Conservation (phyloP, 371 early-diverging fungal species). For the Syncephalastrum monosporum region DNA sequence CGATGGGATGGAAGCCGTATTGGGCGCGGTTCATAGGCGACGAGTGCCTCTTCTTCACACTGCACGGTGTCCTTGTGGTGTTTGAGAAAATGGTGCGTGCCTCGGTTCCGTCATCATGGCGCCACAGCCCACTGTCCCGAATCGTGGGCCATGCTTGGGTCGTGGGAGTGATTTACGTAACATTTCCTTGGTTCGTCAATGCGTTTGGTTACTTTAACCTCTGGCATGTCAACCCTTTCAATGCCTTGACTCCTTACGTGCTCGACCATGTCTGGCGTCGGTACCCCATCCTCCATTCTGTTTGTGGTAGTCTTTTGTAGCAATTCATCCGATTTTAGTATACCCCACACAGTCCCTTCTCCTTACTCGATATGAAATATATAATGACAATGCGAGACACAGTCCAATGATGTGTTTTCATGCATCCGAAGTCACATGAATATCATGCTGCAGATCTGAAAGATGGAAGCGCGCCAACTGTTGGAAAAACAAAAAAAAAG, state of each 20-base stretch:
- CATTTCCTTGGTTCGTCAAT: constrained; percentile 28
- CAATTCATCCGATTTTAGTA: not conserved
- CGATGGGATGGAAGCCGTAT: constrained; percentile 22
- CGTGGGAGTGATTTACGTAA: constrained; percentile 10
- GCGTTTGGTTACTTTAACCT: constrained; percentile 28
- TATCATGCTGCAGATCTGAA: too few relatives aligned
- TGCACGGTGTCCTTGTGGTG: constrained; percentile 24
- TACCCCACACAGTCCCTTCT: not conserved
- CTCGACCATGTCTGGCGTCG: constrained; percentile 14
- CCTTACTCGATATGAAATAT: not conserved
- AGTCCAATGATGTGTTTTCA: too few relatives aligned
- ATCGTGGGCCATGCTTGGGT: constrained; percentile 22
- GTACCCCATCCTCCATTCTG: constrained; percentile 7
- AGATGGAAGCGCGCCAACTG: too few relatives aligned
- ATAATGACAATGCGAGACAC: too few relatives aligned
- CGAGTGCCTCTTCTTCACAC: constrained; percentile 27
- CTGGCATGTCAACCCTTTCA: constrained; percentile 15
- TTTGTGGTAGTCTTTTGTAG: constrained; percentile 15
- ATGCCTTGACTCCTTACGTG: constrained; percentile 11
- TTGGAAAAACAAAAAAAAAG: too few relatives aligned
- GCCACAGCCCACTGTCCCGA: not conserved
- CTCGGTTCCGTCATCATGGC: not conserved
- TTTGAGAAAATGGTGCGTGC: constrained; percentile 9
- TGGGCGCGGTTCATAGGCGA: constrained; percentile 21
- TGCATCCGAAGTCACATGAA: too few relatives aligned